A percentile compares a stretch with the other conserved stretches of the same genome.
These are phyloP conservation scores for Pythium aphanidermatum DNA, from an alignment of 352 stramenopile species.

Conservation along the genomic window DNA sequence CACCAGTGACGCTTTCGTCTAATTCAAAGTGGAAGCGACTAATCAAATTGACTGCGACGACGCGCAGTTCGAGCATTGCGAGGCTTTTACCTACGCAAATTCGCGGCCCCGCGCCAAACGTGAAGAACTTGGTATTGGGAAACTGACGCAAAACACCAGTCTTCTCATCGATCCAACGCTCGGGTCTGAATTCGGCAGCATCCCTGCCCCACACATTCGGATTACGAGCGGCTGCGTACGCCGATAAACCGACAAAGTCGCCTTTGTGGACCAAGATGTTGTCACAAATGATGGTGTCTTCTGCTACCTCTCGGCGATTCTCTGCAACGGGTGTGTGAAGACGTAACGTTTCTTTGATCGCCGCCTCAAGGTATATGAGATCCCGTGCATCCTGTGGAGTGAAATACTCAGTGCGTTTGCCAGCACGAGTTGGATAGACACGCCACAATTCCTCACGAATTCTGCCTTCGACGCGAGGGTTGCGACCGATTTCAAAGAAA, in stretches of 20 bases:
- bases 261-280: constrained; percentile 17
- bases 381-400: constrained; percentile 37
- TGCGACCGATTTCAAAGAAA: constrained; percentile 50
- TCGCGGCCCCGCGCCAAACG: constrained; percentile 32
- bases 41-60: constrained; percentile 3
- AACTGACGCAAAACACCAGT: neutral
- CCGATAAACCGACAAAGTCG: constrained; percentile 11
- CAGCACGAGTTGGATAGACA: neutral
- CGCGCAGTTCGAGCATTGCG: constrained; percentile 36
- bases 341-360: constrained; percentile 52
- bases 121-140: constrained; percentile 20
- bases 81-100: constrained; percentile 34
- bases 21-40: constrained; percentile 3
- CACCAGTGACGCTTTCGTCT: too few relatives aligned
- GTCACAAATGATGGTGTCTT: constrained; percentile 37
- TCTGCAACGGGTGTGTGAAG: constrained; percentile 49
- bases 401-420: constrained; percentile 26
- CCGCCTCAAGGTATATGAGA: constrained; percentile 49
- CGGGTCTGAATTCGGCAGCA: constrained; percentile 43
- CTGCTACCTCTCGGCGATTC: constrained; percentile 46
- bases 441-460: constrained; percentile 34
- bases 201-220: constrained; percentile 36
- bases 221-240: constrained; percentile 25
- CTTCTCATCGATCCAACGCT: constrained; percentile 40
- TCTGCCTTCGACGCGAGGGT: constrained; percentile 40